phyloP scores from a whole-genome alignment of 2,329 filamentous ascomycete species.

The Trichoderma harzianum region DNA sequence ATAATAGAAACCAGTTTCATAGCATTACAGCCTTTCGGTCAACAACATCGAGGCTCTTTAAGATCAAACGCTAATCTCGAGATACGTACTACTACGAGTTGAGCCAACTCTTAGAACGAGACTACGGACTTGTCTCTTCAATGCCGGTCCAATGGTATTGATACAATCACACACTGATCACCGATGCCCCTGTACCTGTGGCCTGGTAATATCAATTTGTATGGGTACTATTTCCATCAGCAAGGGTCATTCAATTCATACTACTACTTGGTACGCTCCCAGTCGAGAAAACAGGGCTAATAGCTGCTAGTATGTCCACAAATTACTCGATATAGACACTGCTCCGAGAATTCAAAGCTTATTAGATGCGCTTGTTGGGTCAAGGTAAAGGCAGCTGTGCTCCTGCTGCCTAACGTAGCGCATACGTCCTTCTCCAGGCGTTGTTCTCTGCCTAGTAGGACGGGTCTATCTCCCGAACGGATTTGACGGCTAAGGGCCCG shows the following conservation, averaged over 20 bases:
- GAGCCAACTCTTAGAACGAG: background rate
- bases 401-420: background rate
- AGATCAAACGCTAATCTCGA: background rate
- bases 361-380: background rate
- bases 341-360: background rate
- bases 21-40: background rate
- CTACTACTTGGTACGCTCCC: background rate
- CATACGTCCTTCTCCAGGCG: too few species aligned
- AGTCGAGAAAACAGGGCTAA: background rate
- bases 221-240: background rate
- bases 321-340: background rate
- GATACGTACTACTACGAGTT: background rate
- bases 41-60: background rate
- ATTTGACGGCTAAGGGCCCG: background rate
- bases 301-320: background rate
- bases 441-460: background rate
- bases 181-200: background rate
- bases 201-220: background rate
- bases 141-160: background rate
- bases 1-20: background rate
- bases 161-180: accelerated
- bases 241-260: background rate
- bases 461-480: background rate
- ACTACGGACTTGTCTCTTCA: background rate
- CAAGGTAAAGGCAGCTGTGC: background rate